Evolutionary conservation across 208 protist genomes (phyloP), one percentile per base, ranked within the genome.

Genomic region (Acanthamoeba healyi): DNA sequence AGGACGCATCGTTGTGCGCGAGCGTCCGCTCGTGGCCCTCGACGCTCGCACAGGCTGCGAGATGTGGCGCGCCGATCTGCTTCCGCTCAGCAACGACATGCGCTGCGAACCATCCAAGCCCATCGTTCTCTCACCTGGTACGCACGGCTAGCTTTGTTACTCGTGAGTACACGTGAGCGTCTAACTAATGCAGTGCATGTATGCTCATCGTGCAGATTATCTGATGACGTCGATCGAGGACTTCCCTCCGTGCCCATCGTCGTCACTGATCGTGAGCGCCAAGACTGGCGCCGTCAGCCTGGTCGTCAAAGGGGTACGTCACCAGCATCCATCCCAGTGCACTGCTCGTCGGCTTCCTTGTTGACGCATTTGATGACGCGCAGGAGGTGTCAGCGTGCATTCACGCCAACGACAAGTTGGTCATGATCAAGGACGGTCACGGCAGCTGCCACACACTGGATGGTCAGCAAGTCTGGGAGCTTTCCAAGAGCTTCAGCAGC

Each of bases 91-190:
- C 38, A 46, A 67, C 44, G 86, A 92, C 86, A 42, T 92, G 58
- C 19, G 58, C 40, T 92, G 86, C 44, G 54, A 92, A 29, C 86
- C 86, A 6, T 49, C 86, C 58, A 65, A 72, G 61, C 86, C 86
- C 5, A n/a, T 92, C 86, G 15, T 92, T 26, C 36, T 92, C 58
- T 92, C 86, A 19, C 38, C 54, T 6, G 56, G 86, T 72, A 92
- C 54, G 38, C 9, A 9, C 15, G 15, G 14, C 26, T n/a, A n/a
- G n/a, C n/a, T n/a, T n/a, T n/a, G n/a, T n/a, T n/a, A n/a, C n/a
- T n/a, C n/a, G n/a, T n/a, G n/a, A n/a, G n/a, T n/a, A n/a, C n/a
- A n/a, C n/a, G n/a, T n/a, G n/a, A n/a, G n/a, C n/a, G n/a, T n/a
- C n/a, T n/a, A n/a, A n/a, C n/a, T n/a, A n/a, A n/a, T n/a, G n/a